Base-by-base conservation (phyloP, 2,329 filamentous ascomycete species). In the Trichophyton mentagrophytes region DNA sequence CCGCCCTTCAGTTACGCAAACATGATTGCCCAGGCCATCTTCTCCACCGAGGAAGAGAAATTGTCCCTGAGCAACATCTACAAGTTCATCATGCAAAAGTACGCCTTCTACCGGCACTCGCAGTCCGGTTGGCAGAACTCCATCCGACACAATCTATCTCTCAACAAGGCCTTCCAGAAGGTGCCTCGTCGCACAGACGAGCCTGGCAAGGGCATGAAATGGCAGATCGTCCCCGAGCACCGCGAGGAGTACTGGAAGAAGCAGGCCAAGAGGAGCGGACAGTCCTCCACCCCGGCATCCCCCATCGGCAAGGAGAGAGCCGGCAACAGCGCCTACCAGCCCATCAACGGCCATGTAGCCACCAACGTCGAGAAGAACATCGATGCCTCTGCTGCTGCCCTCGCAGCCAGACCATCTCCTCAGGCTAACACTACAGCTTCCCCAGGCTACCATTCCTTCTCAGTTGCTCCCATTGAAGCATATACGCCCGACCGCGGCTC, bases 141-240 rank as follows among this genome's bases (percentile, higher is more conserved):
- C 0, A 99, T 99, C 66, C 86, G 93, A 11, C 93, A 99, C 72
- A 99, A 99, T 67, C 75, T 99, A 13, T 97, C 93, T 0, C 76
- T 99, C 47, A 97, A 95, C 73, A 96, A 96, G 71, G 85, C 87
- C 0, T 99, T 99, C 69, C 86, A 90, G 67, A 99, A 99, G 73
- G 88, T 96, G 7, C 88, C 93, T 2, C 86, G 93, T 55, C 86
- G 89, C 15, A 96, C 90, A 0, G 90, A 97, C 67, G 93, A 99
- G 71, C 93, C 93, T 22, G 93, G 93, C 11, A 99, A 99, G 72
- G 93, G 93, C 30, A 97, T 96, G 90, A 97, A 97, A 72, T 99
- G 93, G 93, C 89, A 92, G 73, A 91, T 99, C 69, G 85, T 89
- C 3, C 82, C 88, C 1, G 89, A 95, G 64, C 82, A 86, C 65